Evolutionary conservation across 805 yeast genomes (phyloP), one percentile per base, ranked within the genome.

Genomic region (Metschnikowia hibisci): DNA sequence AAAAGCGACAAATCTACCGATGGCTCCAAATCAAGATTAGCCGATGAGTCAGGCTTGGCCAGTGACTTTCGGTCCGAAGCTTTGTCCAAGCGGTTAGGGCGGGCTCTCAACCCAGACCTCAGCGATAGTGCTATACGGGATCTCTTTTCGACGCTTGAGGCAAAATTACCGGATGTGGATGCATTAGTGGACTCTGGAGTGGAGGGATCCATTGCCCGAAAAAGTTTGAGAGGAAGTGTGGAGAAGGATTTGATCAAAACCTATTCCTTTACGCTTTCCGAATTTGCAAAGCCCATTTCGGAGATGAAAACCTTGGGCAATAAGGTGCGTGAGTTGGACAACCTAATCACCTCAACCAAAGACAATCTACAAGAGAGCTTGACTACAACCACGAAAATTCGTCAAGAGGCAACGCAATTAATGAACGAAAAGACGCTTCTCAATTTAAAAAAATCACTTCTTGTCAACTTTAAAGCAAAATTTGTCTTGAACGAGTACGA

Each of bases 401-500:
- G 55, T 11, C 40, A 42, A 0, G 55, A 58, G 10, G 55, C 73
- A 6, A 46, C 54, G 3, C 44, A 50, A 3, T 54, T 73, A 30
- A 60, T 57, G 37, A 43, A 55, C 6, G 58, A 70, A 27, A 65
- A 64, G 41, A 59, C 58, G 14, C 36, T 62, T n/a, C 42, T 74
- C 23, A 56, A 54, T 14, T 56, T 82, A 38, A 79, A 82, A 53
- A 81, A 77, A 54, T 60, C 69, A 29, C 54, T 86, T 1, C 60
- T 86, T 32, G 53, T 62, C 0, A 71, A 74, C 23, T 77, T 84
- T 51, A 79, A 81, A 48, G 69, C 73, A 4, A 76, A 77, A 44
- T 87, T 85, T 56, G 78, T 90, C 0, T 61, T 91, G 34, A 76
- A 75, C 34, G 90, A 82, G 47, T 76, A 78, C 44, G 97, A 91